phyloP scores from a whole-genome alignment of 2,329 filamentous ascomycete species.

The Aspergillus sp. region DNA sequence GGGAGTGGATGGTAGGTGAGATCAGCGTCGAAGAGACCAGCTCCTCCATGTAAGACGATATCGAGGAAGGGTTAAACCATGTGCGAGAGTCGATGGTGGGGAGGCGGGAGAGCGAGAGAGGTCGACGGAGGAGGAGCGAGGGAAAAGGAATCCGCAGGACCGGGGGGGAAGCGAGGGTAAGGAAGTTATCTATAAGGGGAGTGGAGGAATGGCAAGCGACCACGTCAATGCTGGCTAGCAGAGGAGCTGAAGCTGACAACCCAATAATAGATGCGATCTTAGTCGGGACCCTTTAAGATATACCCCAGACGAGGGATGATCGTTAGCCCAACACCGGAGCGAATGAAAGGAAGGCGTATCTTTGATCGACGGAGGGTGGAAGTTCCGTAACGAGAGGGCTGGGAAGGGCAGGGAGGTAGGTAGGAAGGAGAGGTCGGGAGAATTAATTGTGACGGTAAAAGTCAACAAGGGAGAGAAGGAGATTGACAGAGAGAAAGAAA shows the following conservation, averaged over 20 bases:
- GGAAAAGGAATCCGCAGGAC: slow-evolving; percentile 7
- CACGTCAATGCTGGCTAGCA: slow-evolving; percentile 6
- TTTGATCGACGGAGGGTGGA: slow-evolving; percentile 21
- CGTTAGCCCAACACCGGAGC: slow-evolving; percentile 11
- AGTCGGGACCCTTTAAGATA: background rate
- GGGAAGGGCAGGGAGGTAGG: slow-evolving; percentile 4
- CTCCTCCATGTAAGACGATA: slow-evolving; percentile 37
- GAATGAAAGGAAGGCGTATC: slow-evolving; percentile 18
- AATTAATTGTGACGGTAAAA: no score
- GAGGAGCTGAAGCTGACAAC: slow-evolving; percentile 7
- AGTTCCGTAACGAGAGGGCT: slow-evolving; percentile 10
- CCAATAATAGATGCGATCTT: slow-evolving; percentile 3
- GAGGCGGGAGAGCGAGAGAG: slow-evolving; percentile 12
- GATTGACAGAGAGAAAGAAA: background rate
- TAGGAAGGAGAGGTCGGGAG: background rate
- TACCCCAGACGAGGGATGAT: slow-evolving; percentile 9
- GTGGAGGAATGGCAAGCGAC: slow-evolving; percentile 8
- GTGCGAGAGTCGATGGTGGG: slow-evolving; percentile 1
- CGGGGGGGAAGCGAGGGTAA: background rate
- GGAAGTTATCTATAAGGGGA: slow-evolving; percentile 5
- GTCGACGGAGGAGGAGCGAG: background rate
- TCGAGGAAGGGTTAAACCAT: slow-evolving; percentile 14
- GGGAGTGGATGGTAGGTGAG: slow-evolving; percentile 18
- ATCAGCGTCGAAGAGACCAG: slow-evolving; percentile 40
- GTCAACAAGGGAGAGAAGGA: background rate